Evolutionary conservation across 768 basidiomycete genomes (phyloP).

Genomic region (Rhodotorula paludigena): DNA sequence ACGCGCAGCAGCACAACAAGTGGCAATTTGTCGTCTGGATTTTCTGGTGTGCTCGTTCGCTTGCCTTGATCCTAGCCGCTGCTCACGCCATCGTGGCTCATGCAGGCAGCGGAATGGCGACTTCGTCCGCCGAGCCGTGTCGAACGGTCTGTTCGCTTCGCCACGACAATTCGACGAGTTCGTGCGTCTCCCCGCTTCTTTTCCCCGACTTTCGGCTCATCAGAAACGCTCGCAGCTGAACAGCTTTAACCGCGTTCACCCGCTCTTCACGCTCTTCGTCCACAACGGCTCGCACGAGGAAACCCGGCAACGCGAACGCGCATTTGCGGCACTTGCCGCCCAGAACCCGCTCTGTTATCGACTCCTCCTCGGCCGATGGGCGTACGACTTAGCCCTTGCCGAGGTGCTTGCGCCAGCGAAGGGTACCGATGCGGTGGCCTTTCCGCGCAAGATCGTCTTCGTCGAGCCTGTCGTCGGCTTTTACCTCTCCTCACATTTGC

Average conservation of each 20-base stretch:
- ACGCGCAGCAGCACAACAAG: too few relatives aligned
- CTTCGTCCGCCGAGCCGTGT: constrained; percentile 1
- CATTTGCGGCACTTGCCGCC: not conserved
- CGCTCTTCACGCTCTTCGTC: constrained; percentile 8
- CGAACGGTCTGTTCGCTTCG: not conserved
- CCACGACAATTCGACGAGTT: not conserved
- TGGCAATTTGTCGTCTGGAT: not conserved
- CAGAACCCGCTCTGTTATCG: not conserved
- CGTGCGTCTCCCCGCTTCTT: not conserved
- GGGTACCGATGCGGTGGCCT: not conserved
- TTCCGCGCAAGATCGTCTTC: constrained; percentile 2
- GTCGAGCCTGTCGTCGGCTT: constrained; percentile 11
- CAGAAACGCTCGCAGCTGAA: too few relatives aligned
- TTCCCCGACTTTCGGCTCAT: not conserved
- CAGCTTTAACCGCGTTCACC: not conserved
- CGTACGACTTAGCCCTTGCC: constrained; percentile 4
- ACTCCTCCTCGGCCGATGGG: constrained; percentile 23
- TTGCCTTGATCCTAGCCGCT: too few relatives aligned
- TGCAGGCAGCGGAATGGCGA: not conserved
- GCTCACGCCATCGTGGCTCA: too few relatives aligned
- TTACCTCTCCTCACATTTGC: not conserved
- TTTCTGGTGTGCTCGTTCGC: not conserved
- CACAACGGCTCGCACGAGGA: not conserved
- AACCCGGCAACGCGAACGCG: not conserved
- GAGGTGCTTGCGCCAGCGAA: not conserved